Evolutionary conservation across 305 asterid species (phyloP), one percentile per base, ranked within the genome.

Genomic region (Vinca major): DNA sequence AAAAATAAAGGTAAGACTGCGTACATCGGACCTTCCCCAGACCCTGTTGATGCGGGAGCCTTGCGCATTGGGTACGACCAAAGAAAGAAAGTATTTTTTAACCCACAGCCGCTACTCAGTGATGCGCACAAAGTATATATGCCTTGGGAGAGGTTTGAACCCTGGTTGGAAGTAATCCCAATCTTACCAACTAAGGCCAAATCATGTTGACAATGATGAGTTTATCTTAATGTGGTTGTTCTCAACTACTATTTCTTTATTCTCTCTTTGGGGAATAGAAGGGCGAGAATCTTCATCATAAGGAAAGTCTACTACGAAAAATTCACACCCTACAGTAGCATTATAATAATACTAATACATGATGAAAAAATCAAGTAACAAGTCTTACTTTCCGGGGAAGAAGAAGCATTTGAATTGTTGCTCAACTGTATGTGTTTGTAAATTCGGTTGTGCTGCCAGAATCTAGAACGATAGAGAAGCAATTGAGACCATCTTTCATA

Each of bases 391-490:
- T 69, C 78, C 86, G 16, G 37, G 65, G 78, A 73, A 88, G 81
- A 54, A 72, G 61, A 92, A 77, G 84, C 97, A 92, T 71, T 63
- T 79, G 85, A 92, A 92, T 75, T 81, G 84, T 52, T 69, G 68
- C 74, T 92, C 93, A 45, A 88, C 86, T 41, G 62, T 64, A 77
- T 83, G 95, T 54, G 74, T 80, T 45, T 77, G 78, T 85, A 88
- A 63, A 81, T 75, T 81, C 60, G 93, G 82, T 66, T 88, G 90
- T 71, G 77, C 77, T 7, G 77, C 82, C 95, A 83, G 77, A 75
- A 78, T 71, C 82, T 77, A 63, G 12, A 65, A 63, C 39, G 33
- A 54, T 69, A 9, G 36, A 57, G 60, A 44, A 57, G 43, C 36
- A 53, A 62, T 54, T 68, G 64, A 56, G 19, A 43, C 64, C 5